A percentile compares a stretch with the other conserved stretches of the same genome.
Evolutionary conservation across 2,329 filamentous ascomycete genomes (phyloP).

Genomic region (Claviceps humidiphila): DNA sequence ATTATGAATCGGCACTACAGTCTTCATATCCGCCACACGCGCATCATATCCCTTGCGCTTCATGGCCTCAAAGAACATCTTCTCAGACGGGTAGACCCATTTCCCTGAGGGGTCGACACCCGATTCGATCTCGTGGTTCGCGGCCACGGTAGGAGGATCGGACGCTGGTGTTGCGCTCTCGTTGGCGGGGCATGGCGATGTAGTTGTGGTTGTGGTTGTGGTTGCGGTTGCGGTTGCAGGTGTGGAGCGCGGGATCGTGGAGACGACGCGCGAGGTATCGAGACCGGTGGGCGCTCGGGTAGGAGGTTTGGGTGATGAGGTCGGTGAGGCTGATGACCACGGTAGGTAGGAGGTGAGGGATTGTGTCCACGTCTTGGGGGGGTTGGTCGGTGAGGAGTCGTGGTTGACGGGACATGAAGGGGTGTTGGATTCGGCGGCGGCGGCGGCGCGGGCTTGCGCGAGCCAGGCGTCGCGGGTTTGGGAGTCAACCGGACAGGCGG

Average conservation of each 20-base stretch:
- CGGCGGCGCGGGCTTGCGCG: slow-evolving; percentile 45
- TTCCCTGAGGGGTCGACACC: slow-evolving; percentile 64
- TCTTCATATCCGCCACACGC: slow-evolving; percentile 64
- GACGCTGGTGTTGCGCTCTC: slow-evolving; percentile 15
- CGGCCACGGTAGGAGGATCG: slow-evolving; percentile 40
- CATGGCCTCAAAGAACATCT: slow-evolving; percentile 97
- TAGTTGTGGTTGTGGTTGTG: slow-evolving; percentile 6
- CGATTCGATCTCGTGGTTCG: slow-evolving; percentile 70
- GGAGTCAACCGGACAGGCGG: slow-evolving; percentile 76
- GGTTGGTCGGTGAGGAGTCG: slow-evolving; percentile 6
- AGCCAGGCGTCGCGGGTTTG: slow-evolving; percentile 83
- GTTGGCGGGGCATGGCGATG: slow-evolving; percentile 21
- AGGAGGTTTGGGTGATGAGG: slow-evolving; percentile 12
- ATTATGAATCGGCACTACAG: slow-evolving; percentile 94
- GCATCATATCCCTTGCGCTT: slow-evolving; percentile 74
- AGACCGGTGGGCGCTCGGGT: slow-evolving; percentile 25
- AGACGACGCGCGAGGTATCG: slow-evolving; percentile 57
- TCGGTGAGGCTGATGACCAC: slow-evolving; percentile 22
- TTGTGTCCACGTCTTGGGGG: slow-evolving; percentile 29
- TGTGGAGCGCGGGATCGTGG: slow-evolving; percentile 59
- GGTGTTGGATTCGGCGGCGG: slow-evolving; percentile 17
- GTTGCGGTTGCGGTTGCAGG: slow-evolving; percentile 10
- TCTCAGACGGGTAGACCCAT: slow-evolving; percentile 94
- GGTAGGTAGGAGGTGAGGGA: slow-evolving; percentile 28
- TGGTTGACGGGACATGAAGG: slow-evolving; percentile 24